Evolutionary conservation across 106 monocot genomes (phyloP).

Genomic region (Dioscorea zingiberensis): DNA sequence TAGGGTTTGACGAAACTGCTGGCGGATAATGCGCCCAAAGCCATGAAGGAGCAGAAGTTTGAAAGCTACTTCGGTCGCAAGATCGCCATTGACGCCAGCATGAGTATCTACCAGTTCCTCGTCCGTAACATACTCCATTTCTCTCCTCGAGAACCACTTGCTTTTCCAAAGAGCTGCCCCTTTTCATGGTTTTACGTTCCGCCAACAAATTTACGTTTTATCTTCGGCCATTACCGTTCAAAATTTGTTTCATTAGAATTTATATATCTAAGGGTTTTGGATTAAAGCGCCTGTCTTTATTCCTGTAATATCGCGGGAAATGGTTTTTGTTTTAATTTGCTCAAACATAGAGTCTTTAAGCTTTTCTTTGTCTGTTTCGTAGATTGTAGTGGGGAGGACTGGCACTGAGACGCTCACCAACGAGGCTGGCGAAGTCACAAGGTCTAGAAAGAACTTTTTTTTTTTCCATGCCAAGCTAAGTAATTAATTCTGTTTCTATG

Average conservation of each 20-base stretch:
- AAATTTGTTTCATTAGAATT: no score
- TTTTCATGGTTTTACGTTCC: no score
- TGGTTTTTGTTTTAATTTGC: no score
- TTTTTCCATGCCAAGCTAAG: neutral
- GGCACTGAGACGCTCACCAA: constrained; percentile 86
- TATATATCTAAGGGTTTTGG: neutral
- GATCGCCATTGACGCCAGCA: constrained; percentile 92
- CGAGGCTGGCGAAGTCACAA: constrained; percentile 96
- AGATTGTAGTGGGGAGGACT: constrained; percentile 94
- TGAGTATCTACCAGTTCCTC: constrained; percentile 99
- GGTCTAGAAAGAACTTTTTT: constrained; percentile 24
- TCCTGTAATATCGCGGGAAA: neutral
- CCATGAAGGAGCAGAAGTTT: constrained; percentile 82
- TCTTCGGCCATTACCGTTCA: no score
- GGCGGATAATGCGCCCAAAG: constrained; percentile 80
- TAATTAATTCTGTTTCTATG: neutral
- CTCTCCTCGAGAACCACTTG: neutral
- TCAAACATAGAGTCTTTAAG: neutral
- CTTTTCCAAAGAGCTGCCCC: no score
- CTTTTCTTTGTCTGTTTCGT: neutral
- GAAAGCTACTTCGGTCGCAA: constrained; percentile 89
- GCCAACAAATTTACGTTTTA: no score
- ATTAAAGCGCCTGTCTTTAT: neutral
- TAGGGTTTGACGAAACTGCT: constrained; percentile 99
- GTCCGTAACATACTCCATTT: constrained; percentile 19